Base-by-base conservation (phyloP, 2,329 filamentous ascomycete species). In the Colletotrichum cuscutae region DNA sequence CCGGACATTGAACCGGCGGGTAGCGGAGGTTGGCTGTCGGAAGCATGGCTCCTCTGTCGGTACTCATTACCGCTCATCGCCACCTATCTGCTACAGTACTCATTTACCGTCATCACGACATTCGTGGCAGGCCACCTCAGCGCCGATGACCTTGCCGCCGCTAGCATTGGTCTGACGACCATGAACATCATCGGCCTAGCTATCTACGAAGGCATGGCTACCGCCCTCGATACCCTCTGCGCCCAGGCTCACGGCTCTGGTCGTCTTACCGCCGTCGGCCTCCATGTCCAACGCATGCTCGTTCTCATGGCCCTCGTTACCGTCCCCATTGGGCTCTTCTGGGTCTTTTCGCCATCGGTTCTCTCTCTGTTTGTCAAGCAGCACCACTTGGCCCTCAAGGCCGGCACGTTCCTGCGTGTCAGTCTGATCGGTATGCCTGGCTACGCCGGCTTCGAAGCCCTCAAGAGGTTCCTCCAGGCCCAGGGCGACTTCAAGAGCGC, bases 401-500 rank as follows among this genome's bases (percentile, higher is more conserved):
- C 87, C 0, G 86, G 87, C 13, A 80, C 79, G 0, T 90, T 88
- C 69, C 76, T 89, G 42, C 81, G 83, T 4, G 81, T 87, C 42
- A 84, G 86, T 53, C 79, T 89, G 2, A 77, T 87, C 7, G 86
- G 87, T 0, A 80, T 88, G 1, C 88, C 88, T 1, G 87, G 87
- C 3, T 89, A 89, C 67, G 87, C 86, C 1, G 82, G 83, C 3
- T 90, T 89, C 35, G 88, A 89, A 73, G 86, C 86, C 0, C 81
- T 86, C 1, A 90, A 89, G 76, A 82, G 88, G 0, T 89, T 89
- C 73, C 81, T 89, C 3, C 87, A 89, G 76, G 86, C 88, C 0
- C 88, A 89, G 74, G 87, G 88, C 1, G 81, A 87, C 37, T 89
- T 89, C 79, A 84, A 84, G 42, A 86, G 84, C 1, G 85, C 83